Evolutionary conservation across 2,329 filamentous ascomycete species (phyloP).

Genomic region (Phialophora tarda): DNA sequence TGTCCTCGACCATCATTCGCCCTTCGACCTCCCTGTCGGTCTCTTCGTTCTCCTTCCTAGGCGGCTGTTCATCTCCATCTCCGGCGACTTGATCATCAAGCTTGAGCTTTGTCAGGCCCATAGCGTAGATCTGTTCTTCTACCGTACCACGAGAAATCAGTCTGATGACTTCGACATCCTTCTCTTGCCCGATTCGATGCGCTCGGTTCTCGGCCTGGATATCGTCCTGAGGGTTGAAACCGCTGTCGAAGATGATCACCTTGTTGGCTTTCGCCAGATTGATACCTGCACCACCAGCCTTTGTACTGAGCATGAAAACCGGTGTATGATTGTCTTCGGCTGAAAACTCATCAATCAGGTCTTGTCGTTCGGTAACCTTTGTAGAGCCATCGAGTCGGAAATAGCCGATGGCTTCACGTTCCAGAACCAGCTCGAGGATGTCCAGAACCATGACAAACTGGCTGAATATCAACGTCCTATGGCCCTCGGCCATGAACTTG

Average conservation of each 20-base stretch:
- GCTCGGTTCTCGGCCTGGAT: constrained; percentile 98
- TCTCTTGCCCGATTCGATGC: constrained; percentile 88
- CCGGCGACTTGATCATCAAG: constrained; percentile 77
- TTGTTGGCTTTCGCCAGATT: constrained; percentile 96
- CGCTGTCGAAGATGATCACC: constrained; percentile 94
- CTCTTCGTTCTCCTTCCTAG: constrained; percentile 30
- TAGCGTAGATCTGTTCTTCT: constrained; percentile 89
- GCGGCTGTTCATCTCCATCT: constrained; percentile 50
- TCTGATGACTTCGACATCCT: constrained; percentile 87
- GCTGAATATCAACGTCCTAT: constrained; percentile 87
- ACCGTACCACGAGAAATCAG: constrained; percentile 82
- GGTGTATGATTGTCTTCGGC: constrained; percentile 71
- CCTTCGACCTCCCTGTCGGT: constrained; percentile 55
- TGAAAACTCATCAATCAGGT: constrained; percentile 86
- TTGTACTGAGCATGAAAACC: constrained; percentile 91
- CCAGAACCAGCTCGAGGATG: constrained; percentile 82
- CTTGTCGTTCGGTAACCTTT: constrained; percentile 80
- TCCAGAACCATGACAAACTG: constrained; percentile 93
- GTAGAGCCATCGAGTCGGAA: constrained; percentile 87
- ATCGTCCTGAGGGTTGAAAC: constrained; percentile 98
- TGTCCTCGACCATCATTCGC: constrained; percentile 56
- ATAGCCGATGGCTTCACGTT: constrained; percentile 73
- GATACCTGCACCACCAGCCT: constrained; percentile 94
- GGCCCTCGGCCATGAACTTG: constrained; percentile 76
- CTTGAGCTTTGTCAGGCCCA: constrained; percentile 91